These are phyloP conservation scores for Plasmodium blacklocki DNA, from an alignment of 169 alveolate species.

Conservation along the genomic window DNA sequence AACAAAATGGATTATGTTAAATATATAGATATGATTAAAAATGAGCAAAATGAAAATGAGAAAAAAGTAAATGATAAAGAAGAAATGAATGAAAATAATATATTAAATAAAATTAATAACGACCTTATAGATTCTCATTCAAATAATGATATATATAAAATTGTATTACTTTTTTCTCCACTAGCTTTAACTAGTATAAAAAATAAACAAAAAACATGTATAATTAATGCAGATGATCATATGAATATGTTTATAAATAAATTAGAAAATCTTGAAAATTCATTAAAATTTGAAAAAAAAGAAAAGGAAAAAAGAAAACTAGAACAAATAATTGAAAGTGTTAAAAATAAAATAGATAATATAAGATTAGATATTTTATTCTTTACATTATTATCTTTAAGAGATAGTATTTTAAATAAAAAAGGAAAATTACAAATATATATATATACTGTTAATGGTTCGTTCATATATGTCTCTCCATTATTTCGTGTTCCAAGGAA, in stretches of 20 bases:
- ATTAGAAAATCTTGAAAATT: constrained; percentile 9
- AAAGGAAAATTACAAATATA: constrained; percentile 78
- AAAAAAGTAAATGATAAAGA: constrained; percentile 2
- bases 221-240: constrained; percentile 76
- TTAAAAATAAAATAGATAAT: constrained; percentile 47
- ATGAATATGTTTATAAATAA: constrained; percentile 28
- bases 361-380: constrained; percentile 74
- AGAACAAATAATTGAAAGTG: constrained; percentile 14
- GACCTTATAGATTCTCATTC: background rate
- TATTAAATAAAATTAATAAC: too few relatives aligned
- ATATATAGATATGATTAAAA: constrained; percentile 16
- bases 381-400: constrained; percentile 80
- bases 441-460: constrained; percentile 80
- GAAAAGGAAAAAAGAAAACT: constrained; percentile 19
- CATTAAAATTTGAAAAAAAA: constrained; percentile 9
- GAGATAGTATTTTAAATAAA: constrained; percentile 85
- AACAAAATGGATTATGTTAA: constrained; percentile 25
- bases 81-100: background rate
- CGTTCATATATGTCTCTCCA: constrained; percentile 77
- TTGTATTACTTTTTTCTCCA: constrained; percentile 47
- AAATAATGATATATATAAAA: constrained; percentile 14
- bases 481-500: constrained; percentile 85
- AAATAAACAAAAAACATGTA: constrained; percentile 21
- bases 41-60: constrained; percentile 1
- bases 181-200: constrained; percentile 61